Base-by-base conservation (phyloP, 1,139 yeast species). In the Blastobotrys niveus region DNA sequence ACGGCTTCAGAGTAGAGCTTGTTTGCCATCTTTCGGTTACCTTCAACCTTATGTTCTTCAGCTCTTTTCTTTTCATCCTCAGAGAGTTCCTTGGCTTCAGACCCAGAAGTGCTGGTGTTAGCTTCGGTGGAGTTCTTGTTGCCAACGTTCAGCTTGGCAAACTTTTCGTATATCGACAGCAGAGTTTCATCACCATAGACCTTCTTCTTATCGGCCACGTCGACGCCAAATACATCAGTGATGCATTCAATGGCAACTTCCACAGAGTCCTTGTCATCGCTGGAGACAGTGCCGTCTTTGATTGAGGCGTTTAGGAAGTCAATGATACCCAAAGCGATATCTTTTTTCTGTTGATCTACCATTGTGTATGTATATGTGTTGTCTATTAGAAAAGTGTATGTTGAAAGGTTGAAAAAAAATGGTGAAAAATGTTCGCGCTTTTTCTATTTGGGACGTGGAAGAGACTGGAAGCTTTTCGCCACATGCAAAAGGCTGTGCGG, bases 171-270 rank as follows among this genome's bases (percentile, higher is more conserved):
- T 40, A 64, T 48, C 15, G 60, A 51, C 32, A 50, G 60, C 43
- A 54, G 63, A 38, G 51, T 60, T 46, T 71, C 58, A 56, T 75
- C 70, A 33, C 82, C 81, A 18, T 67, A 64, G 53, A 77, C 77
- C 47, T 63, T 55, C 12, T 71, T 55, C 29, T 64, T 61, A 21
- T 66, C 56, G 12, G 66, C 60, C 34, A 70, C 71, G 51, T 78
- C 75, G 27, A 91, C 81, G 47, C 74, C 82, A 64, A 83, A 91
- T 5, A 95, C 89, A 58, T 89, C 97, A 26, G 87, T 78, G 48
- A 91, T 77, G 70, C 96, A 87, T 60, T 86, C 96, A 58, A 88
- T 77, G 53, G 97, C 97, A 42, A 91, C 95, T 54, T 89, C 96
- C 60, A 91, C 74, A n/a, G 96, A 86, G 56, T 91, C 98, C 48